Base-by-base conservation (phyloP, 257 asterid species). In the Echium plantagineum region DNA sequence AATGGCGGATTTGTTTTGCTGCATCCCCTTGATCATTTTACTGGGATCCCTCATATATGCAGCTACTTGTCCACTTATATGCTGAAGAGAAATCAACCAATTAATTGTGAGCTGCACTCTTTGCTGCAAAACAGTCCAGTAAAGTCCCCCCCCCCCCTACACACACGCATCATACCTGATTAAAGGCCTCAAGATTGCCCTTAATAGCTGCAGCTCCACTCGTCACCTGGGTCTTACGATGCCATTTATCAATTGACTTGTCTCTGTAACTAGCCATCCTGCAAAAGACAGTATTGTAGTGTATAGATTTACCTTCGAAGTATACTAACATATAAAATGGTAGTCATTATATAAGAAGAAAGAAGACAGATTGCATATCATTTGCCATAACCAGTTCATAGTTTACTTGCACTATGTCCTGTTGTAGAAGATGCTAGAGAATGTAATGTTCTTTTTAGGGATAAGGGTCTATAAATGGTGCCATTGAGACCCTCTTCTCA, bases 21-120 rank as follows among this genome's bases (percentile, higher is more conserved):
- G 97, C 98, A 93, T 93, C 61, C 95, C 94, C 74, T 89, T 93
- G 28, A 86, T 76, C 95, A 84, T 85, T 71, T 84, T 93, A 75
- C 84, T 89, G 42, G 98, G 98, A 80, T 89, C 98, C 71, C 96
- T 86, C 97, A 93, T 88, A 74, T 89, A 82, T 66, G 80, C 63
- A 47, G 87, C 82, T 77, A 93, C 96, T 89, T 89, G 98, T 58
- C 81, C 83, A 63, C 98, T 93, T 71, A 84, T 80, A 73, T 79
- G 83, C 98, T 93, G 87, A 56, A 77, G 3, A 70, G 54, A 67
- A 56, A 26, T 49, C 46, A 77, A 31, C 48, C 18, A 55, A 68
- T 77, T 71, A 82, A 57, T 52, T 9, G 35, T 48, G 55, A 57
- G 21, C 26, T 61, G 52, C 60, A 61, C 51, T 26, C 61, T 47